Conservation (phyloP, 495 filamentous ascomycete species). For the Patellaria atrata region DNA sequence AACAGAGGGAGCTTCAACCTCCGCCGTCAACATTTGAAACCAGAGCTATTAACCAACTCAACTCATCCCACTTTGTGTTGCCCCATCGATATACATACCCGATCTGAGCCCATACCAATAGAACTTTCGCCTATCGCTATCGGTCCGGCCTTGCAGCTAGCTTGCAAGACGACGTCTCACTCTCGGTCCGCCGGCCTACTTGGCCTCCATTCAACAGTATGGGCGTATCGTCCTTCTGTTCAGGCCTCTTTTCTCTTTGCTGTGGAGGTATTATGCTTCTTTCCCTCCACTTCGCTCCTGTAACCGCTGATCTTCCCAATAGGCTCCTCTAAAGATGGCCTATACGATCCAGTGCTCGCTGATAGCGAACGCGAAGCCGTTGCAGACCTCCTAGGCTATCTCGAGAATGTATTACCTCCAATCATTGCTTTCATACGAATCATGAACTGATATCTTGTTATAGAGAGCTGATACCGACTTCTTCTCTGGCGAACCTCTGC, state of each 20-base stretch:
- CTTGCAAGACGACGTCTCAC: no score
- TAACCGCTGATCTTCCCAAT: slow-evolving; percentile 6
- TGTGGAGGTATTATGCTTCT: slow-evolving; percentile 16
- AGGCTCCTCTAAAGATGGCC: slow-evolving; percentile 81
- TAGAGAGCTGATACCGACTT: slow-evolving; percentile 94
- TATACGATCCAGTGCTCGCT: slow-evolving; percentile 89
- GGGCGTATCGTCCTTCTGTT: slow-evolving; percentile 17
- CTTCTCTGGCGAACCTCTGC: slow-evolving; percentile 93
- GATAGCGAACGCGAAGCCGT: slow-evolving; percentile 97
- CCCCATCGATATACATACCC: no score
- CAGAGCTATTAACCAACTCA: no score
- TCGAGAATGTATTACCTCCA: slow-evolving; percentile 65
- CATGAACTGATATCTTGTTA: slow-evolving; percentile 13
- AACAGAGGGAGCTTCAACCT: no score
- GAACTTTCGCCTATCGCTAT: no score
- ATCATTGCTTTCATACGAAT: not conserved
- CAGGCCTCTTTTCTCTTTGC: slow-evolving; percentile 18
- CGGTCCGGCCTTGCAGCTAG: no score
- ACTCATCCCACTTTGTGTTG: no score
- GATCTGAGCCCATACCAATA: no score
- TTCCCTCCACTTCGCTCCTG: not conserved
- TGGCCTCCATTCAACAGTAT: slow-evolving; percentile 15
- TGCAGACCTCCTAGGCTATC: slow-evolving; percentile 82
- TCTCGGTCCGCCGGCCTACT: no score
- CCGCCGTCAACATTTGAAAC: no score